Evolutionary conservation across 495 filamentous ascomycete species (phyloP), one percentile per base, ranked within the genome.

Genomic region (Penicillium silybi): DNA sequence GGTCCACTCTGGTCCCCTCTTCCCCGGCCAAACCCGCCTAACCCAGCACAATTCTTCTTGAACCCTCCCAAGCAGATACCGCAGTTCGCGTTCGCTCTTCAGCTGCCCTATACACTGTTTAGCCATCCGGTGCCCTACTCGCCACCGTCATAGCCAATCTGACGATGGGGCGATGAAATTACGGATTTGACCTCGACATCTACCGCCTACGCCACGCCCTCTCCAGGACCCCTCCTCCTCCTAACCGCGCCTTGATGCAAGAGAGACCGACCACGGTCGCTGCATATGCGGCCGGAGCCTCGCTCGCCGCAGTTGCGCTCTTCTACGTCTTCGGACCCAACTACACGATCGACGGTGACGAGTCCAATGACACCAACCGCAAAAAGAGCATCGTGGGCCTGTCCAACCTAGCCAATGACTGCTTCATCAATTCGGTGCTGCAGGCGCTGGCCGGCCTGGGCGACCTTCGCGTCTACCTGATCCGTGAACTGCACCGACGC

Each of bases 281-380:
- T 56, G 87, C 88, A 15, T 99, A 99, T 67, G 95, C 95, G 61
- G 92, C 92, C 23, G 93, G 91, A 44, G 95, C 93, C 22, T 96
- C 91, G 43, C 86, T 99, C 32, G 93, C 93, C 35, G 93, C 95
- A n/a, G 86, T 95, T 52, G 91, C 95, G 13, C 74, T 97, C 13
- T 86, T 99, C 63, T 99, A 97, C 65, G 92, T 97, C 53, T 97
- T 99, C 67, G 91, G 84, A 2, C 93, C 93, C 5, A 96, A 95
- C 29, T 96, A 89, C 71, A 89, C 95, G 60, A 83, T 97, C 61
- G 92, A 98, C 71, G 80, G 81, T 54, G 87, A 90, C 22, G 74
- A 78, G 44, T 77, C 84, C 18, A 79, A 78, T 46, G 76, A 78
- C 35, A 82, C 68, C 47, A 72, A 80, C 48, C 83, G 88, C 43